Base-by-base conservation (phyloP, 805 yeast species). In the Metschnikowia similis region DNA sequence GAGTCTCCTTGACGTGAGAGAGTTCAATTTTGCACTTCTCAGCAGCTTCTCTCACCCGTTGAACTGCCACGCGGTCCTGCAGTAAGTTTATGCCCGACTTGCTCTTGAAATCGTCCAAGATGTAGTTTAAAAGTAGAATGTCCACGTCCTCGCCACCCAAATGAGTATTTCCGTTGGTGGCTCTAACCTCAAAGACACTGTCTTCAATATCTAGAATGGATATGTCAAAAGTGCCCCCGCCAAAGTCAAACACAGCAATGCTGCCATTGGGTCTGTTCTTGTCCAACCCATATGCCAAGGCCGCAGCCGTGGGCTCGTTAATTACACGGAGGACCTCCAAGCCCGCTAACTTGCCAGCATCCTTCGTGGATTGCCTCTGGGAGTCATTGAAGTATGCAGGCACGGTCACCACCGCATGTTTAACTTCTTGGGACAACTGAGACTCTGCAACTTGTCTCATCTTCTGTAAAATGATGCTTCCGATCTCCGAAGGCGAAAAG, bases 261-360 rank as follows among this genome's bases (percentile, higher is more conserved):
- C 77, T 70, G 36, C 82, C 81, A 61, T 78, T 81, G 50, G 76
- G 67, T 43, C 60, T 57, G 48, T 75, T 72, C 59, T 77, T 75
- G 61, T 87, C 92, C 56, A 91, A 81, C 76, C 97, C 97, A 78
- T 90, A 90, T 60, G 97, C 97, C 75, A 89, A 88, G 57, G 97
- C 97, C 59, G 97, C 97, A 47, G 97, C 97, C 7, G 61, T 87
- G 37, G 94, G 94, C 67, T 87, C 94, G 66, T 87, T 87, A 31
- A 87, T 79, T 41, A 87, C 90, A 65, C 95, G 74, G 58, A 86
- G 67, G 29, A 87, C 87, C 50, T 86, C 83, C 57, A 87, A 67
- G 27, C 92, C 92, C n/a, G 86, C 87, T 57, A 84, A 69, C 59
- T 76, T 74, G 32, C 92, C 95, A 0, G 92, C 88, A 62, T 78